Conservation (phyloP, 179 eudicot species). For the Amaranthus tricolor region DNA sequence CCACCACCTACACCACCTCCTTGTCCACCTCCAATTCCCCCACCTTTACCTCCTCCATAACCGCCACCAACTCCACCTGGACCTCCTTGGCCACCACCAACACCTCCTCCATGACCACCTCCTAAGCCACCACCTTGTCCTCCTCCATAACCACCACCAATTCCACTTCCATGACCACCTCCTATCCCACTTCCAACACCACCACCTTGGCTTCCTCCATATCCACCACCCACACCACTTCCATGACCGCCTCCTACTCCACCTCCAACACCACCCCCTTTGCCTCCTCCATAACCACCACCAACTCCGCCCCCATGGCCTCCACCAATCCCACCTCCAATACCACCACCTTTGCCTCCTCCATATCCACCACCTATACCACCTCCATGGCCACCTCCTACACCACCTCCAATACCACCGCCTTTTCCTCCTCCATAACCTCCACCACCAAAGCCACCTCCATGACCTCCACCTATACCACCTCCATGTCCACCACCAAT, state of each 20-base stretch:
- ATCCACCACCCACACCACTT: not conserved
- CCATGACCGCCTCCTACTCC: not conserved
- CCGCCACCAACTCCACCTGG: too few species aligned
- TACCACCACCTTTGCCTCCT: not conserved
- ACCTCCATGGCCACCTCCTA: conserved; percentile 1
- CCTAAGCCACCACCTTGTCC: not conserved
- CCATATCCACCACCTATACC: not conserved
- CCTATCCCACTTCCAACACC: not conserved
- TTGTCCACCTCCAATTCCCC: too few species aligned
- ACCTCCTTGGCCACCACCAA: too few species aligned
- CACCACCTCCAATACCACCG: not conserved
- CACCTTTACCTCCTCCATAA: too few species aligned
- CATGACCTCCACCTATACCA: not conserved
- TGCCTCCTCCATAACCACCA: conserved; percentile 1
- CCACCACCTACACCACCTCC: too few species aligned
- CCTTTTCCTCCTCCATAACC: not conserved
- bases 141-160: not conserved
- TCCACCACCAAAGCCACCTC: not conserved
- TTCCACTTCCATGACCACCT: not conserved
- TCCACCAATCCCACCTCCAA: not conserved
- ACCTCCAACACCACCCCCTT: not conserved
- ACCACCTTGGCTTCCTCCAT: not conserved
- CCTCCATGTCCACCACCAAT: not conserved
- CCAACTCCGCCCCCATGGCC: not conserved
- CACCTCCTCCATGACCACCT: too few species aligned